Conservation (phyloP, 129 eudicot genomes). For the Pittosporum tobira region DNA sequence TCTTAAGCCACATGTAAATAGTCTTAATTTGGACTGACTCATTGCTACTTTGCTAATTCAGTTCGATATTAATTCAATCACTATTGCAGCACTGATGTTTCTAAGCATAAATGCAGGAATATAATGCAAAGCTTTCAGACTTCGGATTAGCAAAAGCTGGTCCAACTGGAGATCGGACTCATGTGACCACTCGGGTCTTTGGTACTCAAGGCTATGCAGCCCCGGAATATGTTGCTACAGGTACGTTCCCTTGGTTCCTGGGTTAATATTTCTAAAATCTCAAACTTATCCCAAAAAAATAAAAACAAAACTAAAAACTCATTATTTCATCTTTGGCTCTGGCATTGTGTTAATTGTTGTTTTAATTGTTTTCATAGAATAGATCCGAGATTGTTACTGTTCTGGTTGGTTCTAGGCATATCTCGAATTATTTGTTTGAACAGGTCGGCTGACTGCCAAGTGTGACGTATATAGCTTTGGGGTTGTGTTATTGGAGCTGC, state of each 20-base stretch:
- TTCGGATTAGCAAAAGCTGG: conserved; percentile 73
- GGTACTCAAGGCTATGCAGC: conserved; percentile 70
- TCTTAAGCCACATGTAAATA: too few relatives aligned
- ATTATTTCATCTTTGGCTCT: background rate
- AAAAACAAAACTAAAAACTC: too few relatives aligned
- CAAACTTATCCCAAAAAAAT: background rate
- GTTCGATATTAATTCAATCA: background rate
- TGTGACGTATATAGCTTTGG: conserved; percentile 73
- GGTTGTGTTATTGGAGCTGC: conserved; percentile 49
- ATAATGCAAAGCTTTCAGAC: conserved; percentile 66
- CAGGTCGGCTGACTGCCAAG: conserved; percentile 53
- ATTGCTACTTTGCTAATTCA: conserved; percentile 5
- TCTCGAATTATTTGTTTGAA: background rate
- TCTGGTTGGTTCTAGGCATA: background rate
- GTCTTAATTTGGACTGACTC: background rate
- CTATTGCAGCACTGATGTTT: background rate
- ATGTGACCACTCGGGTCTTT: conserved; percentile 50
- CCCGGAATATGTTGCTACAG: conserved; percentile 58
- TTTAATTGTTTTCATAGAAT: background rate
- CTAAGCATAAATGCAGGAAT: conserved; percentile 34
- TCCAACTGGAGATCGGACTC: conserved; percentile 42
- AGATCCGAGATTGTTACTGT: background rate
- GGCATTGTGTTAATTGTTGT: background rate
- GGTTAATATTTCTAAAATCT: background rate
- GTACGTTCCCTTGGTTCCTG: conserved; percentile 11